Conservation (phyloP, 345 rosid genomes). For the Carallia pectinifolia region DNA sequence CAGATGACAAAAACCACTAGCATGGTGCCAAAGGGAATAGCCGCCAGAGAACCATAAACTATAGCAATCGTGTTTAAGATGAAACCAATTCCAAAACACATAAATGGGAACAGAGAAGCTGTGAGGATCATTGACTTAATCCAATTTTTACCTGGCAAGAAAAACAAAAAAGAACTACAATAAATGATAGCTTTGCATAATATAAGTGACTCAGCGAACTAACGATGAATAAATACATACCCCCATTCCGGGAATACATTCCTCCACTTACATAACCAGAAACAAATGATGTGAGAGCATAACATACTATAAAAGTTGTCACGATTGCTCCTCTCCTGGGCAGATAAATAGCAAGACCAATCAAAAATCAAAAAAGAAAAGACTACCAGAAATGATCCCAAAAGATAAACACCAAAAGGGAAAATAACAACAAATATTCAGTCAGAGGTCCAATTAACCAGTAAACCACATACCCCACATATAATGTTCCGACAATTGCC, state of each 20-base stretch:
- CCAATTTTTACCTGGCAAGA: slow-evolving; percentile 77
- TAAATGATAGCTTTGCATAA: slow-evolving; percentile 2
- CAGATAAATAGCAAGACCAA: slow-evolving; percentile 13
- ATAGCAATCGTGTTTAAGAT: slow-evolving; percentile 83
- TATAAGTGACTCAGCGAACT: slow-evolving; percentile 5
- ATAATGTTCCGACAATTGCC: slow-evolving; percentile 89
- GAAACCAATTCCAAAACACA: slow-evolving; percentile 92
- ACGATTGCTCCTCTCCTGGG: slow-evolving; percentile 99
- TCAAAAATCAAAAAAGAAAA: neutral
- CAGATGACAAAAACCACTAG: slow-evolving; percentile 88
- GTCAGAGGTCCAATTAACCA: neutral
- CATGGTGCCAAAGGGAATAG: slow-evolving; percentile 97
- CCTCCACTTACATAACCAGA: slow-evolving; percentile 99
- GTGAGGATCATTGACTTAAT: slow-evolving; percentile 94
- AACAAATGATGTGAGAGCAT: slow-evolving; percentile 94
- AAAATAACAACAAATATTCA: slow-evolving; percentile 1
- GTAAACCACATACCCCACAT: slow-evolving; percentile 64
- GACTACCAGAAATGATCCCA: neutral
- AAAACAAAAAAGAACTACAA: slow-evolving; percentile 2
- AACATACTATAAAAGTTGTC: slow-evolving; percentile 93
- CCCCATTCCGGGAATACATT: slow-evolving; percentile 97
- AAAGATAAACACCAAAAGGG: no score
- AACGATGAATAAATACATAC: slow-evolving; percentile 41
- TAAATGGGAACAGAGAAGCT: slow-evolving; percentile 86
- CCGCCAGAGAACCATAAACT: slow-evolving; percentile 89